phyloP scores from a whole-genome alignment of 2,329 filamentous ascomycete species.

The Fusarium sp. region DNA sequence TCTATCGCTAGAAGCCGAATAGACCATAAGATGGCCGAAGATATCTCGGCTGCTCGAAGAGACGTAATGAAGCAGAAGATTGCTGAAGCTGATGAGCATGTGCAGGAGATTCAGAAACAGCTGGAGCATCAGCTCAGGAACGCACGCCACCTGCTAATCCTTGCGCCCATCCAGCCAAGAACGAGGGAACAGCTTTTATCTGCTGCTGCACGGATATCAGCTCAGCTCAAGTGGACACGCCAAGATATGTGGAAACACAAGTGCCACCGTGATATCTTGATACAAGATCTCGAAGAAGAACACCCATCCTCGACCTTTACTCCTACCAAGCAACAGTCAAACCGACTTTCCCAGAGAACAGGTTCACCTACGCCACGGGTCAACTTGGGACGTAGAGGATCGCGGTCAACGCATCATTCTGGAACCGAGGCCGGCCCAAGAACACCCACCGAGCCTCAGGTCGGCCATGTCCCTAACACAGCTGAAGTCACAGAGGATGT shows the following conservation, averaged over 20 bases:
- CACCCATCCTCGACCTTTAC: conserved; percentile 35
- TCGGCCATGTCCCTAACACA: conserved; percentile 30
- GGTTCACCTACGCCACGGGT: conserved; percentile 43
- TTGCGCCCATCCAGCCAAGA: conserved; percentile 91
- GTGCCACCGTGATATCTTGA: conserved; percentile 89
- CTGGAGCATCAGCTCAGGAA: conserved; percentile 87
- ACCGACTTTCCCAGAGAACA: conserved; percentile 33
- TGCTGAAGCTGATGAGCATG: conserved; percentile 80
- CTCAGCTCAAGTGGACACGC: conserved; percentile 91
- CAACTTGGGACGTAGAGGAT: conserved; percentile 39
- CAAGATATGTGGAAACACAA: conserved; percentile 92
- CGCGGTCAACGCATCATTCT: conserved; percentile 40
- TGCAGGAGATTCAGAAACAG: conserved; percentile 76
- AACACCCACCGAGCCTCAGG: conserved; percentile 40
- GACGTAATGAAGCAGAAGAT: conserved; percentile 88
- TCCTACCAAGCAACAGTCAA: conserved; percentile 41
- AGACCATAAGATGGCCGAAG: conserved; percentile 83
- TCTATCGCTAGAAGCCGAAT: conserved; percentile 77
- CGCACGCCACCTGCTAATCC: conserved; percentile 85
- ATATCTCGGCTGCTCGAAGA: conserved; percentile 83
- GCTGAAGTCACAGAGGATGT: conserved; percentile 27
- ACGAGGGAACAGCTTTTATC: conserved; percentile 87
- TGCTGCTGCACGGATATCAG: conserved; percentile 83
- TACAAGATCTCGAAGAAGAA: conserved; percentile 87
- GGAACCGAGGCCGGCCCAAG: conserved; percentile 40